Conservation (phyloP, 2,329 filamentous ascomycete genomes). For the Didymella pinodella region DNA sequence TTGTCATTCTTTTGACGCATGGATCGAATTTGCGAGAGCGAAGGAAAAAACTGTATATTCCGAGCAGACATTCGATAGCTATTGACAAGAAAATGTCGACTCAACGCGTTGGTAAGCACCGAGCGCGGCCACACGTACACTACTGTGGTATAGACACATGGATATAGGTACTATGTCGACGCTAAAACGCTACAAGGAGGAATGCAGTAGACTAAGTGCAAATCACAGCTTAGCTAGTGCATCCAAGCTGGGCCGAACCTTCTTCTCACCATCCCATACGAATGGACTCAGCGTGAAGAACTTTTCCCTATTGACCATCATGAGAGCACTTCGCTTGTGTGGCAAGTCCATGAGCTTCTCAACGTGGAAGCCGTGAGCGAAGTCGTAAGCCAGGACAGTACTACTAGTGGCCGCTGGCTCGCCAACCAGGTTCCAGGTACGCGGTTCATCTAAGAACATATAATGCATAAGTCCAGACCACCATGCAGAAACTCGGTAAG, state of each 20-base stretch:
- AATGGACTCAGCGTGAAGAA: constrained; percentile 74
- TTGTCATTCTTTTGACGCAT: neutral
- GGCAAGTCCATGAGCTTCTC: constrained; percentile 77
- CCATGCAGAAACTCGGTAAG: constrained; percentile 65
- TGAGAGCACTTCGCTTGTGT: constrained; percentile 74
- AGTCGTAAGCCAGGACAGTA: constrained; percentile 76
- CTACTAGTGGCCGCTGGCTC: constrained; percentile 77
- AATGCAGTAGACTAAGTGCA: neutral
- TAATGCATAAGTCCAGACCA: constrained; percentile 67
- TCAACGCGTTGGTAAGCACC: neutral
- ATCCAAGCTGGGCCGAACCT: constrained; percentile 46
- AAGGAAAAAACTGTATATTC: constrained; percentile 13
- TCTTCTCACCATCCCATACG: constrained; percentile 49
- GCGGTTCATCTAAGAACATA: constrained; percentile 66
- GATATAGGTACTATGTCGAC: neutral
- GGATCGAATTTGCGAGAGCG: neutral
- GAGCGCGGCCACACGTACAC: neutral
- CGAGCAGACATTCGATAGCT: neutral
- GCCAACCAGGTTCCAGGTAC: constrained; percentile 64
- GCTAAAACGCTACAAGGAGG: constrained; percentile 9
- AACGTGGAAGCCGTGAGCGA: constrained; percentile 75
- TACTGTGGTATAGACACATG: neutral
- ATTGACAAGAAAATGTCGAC: neutral
- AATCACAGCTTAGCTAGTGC: constrained; percentile 43
- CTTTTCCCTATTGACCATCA: constrained; percentile 69